These are phyloP conservation scores for Mycosphaerelloides madeirae DNA, from an alignment of 2,329 filamentous ascomycete species.

Conservation along the genomic window DNA sequence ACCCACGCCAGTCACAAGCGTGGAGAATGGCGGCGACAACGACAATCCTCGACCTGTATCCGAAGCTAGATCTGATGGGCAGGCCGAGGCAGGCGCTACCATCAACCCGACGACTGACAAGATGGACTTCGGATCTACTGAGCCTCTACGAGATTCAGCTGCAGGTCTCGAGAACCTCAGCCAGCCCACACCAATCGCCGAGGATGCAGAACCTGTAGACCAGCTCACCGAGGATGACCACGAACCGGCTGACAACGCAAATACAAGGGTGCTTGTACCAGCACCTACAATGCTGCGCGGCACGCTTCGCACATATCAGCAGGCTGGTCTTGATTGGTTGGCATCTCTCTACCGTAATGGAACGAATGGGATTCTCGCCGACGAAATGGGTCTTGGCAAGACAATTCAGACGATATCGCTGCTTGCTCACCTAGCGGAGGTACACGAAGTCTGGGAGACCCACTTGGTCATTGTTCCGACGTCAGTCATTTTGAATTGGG, in stretches of 20 bases:
- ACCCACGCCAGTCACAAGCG: conserved; percentile 31
- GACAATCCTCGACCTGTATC: conserved; percentile 18
- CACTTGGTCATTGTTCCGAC: conserved; percentile 95
- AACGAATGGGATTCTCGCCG: conserved; percentile 92
- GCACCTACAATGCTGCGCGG: conserved; percentile 75
- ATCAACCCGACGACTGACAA: not conserved
- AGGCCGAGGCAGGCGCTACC: conserved; percentile 13
- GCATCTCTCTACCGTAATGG: conserved; percentile 85
- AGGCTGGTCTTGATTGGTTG: conserved; percentile 95
- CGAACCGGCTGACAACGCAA: conserved; percentile 20
- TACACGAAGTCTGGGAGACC: conserved; percentile 89
- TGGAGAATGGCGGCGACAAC: conserved; percentile 25
- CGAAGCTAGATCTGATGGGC: conserved; percentile 15
- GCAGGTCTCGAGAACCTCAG: not conserved
- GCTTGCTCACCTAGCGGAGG: conserved; percentile 83
- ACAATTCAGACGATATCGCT: conserved; percentile 97
- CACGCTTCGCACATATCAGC: conserved; percentile 89
- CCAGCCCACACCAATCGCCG: not conserved
- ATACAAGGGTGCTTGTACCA: conserved; percentile 22
- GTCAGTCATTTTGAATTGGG: conserved; percentile 98
- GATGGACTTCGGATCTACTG: conserved; percentile 6
- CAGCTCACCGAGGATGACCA: conserved; percentile 14
- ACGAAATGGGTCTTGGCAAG: conserved; percentile 98
- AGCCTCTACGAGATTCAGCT: conserved; percentile 27
- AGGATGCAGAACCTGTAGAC: not conserved